Percentiles rank a stretch among this genome's conserved stretches.
Conservation (phyloP, 2,329 filamentous ascomycete genomes). For the Fusarium fujikuroi region DNA sequence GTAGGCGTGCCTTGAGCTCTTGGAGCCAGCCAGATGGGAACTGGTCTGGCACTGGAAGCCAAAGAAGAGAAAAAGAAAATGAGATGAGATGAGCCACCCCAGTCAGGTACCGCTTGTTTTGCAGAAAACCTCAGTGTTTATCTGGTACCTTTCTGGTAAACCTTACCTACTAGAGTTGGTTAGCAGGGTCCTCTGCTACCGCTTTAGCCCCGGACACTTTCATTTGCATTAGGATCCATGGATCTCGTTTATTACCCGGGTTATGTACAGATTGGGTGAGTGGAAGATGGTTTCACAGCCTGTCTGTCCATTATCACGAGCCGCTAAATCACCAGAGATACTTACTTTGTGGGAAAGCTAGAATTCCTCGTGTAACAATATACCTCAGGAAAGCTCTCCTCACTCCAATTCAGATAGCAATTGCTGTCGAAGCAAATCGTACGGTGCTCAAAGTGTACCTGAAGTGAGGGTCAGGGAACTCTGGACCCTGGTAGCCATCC, state of each 20-base stretch:
- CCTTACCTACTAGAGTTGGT: slow-evolving; percentile 20
- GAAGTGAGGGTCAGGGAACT: slow-evolving; percentile 5
- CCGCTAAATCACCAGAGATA: neutral
- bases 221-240: slow-evolving; percentile 20
- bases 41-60: slow-evolving; percentile 25
- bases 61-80: slow-evolving; percentile 32
- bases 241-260: slow-evolving; percentile 15
- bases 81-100: slow-evolving; percentile 28
- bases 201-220: slow-evolving; percentile 26
- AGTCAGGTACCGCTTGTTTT: slow-evolving; percentile 20
- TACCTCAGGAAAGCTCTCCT: neutral
- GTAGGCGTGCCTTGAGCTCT: slow-evolving; percentile 24
- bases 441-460: slow-evolving; percentile 17
- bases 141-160: slow-evolving; percentile 16
- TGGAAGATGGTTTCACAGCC: neutral
- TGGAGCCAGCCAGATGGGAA: slow-evolving; percentile 29
- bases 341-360: neutral
- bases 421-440: neutral
- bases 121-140: neutral
- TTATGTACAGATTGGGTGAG: neutral
- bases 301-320: neutral
- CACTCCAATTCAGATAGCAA: neutral
- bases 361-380: neutral
- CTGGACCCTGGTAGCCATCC: slow-evolving; percentile 9
- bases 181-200: slow-evolving; percentile 23